phyloP scores from a whole-genome alignment of 768 basidiomycete genomes.

The Termitomyces sp. region DNA sequence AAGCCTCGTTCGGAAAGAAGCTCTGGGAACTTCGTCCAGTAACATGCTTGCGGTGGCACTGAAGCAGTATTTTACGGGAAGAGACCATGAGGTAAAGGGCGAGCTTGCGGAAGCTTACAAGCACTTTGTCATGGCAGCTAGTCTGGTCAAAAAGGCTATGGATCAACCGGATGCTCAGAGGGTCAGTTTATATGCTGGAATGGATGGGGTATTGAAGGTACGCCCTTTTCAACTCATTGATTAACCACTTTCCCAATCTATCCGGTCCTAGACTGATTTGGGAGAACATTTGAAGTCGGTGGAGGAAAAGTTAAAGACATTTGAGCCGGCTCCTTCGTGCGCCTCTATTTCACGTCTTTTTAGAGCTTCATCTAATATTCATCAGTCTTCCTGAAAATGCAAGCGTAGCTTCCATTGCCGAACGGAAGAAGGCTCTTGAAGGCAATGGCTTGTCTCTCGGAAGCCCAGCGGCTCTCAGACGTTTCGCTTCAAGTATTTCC shows the following conservation, averaged over 20 bases:
- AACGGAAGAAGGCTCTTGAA: slow-evolving; percentile 72
- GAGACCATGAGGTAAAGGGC: slow-evolving; percentile 45
- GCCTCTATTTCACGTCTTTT: slow-evolving; percentile 11
- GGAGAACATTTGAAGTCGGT: slow-evolving; percentile 35
- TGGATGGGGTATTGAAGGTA: slow-evolving; percentile 63
- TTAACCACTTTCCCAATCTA: not conserved
- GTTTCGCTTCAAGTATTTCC: slow-evolving; percentile 49
- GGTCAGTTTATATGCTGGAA: slow-evolving; percentile 56
- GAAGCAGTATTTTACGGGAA: slow-evolving; percentile 48
- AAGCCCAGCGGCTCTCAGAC: slow-evolving; percentile 36
- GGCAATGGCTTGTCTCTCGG: slow-evolving; percentile 64
- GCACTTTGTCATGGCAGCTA: slow-evolving; percentile 57
- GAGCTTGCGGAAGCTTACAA: slow-evolving; percentile 59
- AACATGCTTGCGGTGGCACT: slow-evolving; percentile 61
- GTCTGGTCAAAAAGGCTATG: slow-evolving; percentile 52
- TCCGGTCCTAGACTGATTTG: slow-evolving; percentile 25
- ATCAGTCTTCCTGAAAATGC: slow-evolving; percentile 13
- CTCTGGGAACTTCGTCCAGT: slow-evolving; percentile 51
- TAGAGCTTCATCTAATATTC: slow-evolving; percentile 3
- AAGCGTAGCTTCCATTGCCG: slow-evolving; percentile 59
- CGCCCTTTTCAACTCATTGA: slow-evolving; percentile 15
- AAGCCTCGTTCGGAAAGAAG: slow-evolving; percentile 18
- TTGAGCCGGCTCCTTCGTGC: slow-evolving; percentile 32
- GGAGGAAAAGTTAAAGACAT: slow-evolving; percentile 41
- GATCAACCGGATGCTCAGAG: slow-evolving; percentile 51